phyloP scores from a whole-genome alignment of 2,329 filamentous ascomycete species.

The Botrytis porri region DNA sequence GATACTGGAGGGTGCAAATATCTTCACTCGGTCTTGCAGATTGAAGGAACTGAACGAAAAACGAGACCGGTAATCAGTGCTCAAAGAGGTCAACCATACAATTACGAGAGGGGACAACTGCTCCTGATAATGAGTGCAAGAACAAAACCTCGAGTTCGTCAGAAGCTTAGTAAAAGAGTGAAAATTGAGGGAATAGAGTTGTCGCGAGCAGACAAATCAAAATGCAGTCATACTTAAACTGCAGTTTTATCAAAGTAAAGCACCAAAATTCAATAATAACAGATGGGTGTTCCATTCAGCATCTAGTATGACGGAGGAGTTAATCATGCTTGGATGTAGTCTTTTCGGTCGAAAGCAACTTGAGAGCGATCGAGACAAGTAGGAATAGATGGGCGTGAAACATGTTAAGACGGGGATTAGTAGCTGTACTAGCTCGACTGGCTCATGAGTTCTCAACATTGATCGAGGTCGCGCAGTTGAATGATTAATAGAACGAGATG shows the following conservation, averaged over 20 bases:
- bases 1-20: not conserved
- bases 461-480: not conserved
- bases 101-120: fast-evolving
- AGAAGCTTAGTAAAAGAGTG: not conserved
- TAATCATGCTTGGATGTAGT: not conserved
- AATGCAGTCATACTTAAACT: not conserved
- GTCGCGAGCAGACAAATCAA: not conserved
- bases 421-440: not conserved
- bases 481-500: not conserved
- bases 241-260: not conserved
- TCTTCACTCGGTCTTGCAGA: not conserved
- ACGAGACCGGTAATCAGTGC: not conserved
- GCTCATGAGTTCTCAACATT: not conserved
- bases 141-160: not conserved
- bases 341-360: not conserved
- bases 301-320: not conserved
- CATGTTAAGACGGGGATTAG: not conserved
- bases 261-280: not conserved
- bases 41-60: not conserved
- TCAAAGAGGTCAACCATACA: not conserved
- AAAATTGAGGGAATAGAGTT: not conserved
- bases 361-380: not conserved
- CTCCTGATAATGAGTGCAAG: not conserved
- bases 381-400: not conserved
- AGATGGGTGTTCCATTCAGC: not conserved